phyloP scores from a whole-genome alignment of 2,329 filamentous ascomycete species.

The Malbranchea cinnamomea region DNA sequence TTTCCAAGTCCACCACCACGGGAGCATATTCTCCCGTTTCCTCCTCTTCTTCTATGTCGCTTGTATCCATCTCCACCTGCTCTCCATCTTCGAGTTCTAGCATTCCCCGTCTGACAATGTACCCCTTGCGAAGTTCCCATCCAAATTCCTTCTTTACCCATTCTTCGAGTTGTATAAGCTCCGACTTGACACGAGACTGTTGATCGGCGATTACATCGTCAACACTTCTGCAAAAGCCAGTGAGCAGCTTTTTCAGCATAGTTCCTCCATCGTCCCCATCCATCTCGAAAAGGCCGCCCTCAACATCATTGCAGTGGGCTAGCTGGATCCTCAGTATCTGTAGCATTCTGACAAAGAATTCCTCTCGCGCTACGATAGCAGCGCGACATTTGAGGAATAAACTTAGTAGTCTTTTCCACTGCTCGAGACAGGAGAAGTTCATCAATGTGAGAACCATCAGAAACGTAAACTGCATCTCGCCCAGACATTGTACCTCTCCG shows the following conservation, averaged over 20 bases:
- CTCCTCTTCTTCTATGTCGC: constrained; percentile 42
- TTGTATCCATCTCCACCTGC: constrained; percentile 43
- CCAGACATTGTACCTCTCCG: constrained; percentile 32
- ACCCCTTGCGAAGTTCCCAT: constrained; percentile 41
- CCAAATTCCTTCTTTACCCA: constrained; percentile 40
- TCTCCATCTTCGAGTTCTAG: constrained; percentile 50
- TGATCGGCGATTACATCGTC: constrained; percentile 23
- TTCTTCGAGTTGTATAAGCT: constrained; percentile 40
- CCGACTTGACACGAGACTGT: constrained; percentile 32
- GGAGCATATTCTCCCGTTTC: constrained; percentile 52
- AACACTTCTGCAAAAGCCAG: constrained; percentile 36
- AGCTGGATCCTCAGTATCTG: constrained; percentile 38
- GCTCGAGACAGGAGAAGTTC: constrained; percentile 51
- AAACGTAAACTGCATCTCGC: constrained; percentile 49
- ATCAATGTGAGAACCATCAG: constrained; percentile 48
- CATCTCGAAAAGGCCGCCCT: constrained; percentile 47
- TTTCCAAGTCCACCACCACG: constrained; percentile 38
- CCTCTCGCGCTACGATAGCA: constrained; percentile 34
- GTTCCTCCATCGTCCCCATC: constrained; percentile 35
- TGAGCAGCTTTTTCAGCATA: constrained; percentile 38
- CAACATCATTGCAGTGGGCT: constrained; percentile 41
- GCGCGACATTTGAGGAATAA: constrained; percentile 42
- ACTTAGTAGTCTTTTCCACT: constrained; percentile 46
- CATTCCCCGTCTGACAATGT: constrained; percentile 41
- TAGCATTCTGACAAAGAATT: constrained; percentile 39